Conservation (phyloP, 2,329 filamentous ascomycete genomes). For the Aspergillus pseudoglaucus region DNA sequence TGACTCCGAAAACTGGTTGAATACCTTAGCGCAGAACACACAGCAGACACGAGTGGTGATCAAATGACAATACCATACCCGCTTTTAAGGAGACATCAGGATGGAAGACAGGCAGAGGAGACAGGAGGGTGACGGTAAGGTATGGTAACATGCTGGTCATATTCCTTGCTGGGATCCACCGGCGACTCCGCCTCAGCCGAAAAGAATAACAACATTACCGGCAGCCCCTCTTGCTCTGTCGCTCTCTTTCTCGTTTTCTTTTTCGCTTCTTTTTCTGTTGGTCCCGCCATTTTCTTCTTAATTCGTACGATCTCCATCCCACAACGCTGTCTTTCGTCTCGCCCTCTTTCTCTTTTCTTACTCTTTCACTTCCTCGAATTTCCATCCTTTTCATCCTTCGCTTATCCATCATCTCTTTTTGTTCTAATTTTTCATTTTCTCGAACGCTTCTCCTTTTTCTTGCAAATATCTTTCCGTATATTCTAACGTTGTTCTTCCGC, state of each 20-base stretch:
- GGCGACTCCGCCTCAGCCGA: constrained; percentile 22
- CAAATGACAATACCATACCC: constrained; percentile 1
- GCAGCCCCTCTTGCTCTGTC: constrained; percentile 13
- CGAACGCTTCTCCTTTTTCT: not conserved
- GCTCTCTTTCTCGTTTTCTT: no score
- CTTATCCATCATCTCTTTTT: not conserved
- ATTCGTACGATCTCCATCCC: constrained; percentile 15
- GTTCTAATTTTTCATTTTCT: not conserved
- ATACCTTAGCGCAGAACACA: constrained; percentile 11
- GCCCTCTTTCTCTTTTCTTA: constrained; percentile 13
- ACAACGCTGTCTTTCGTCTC: constrained; percentile 9
- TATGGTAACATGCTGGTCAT: constrained; percentile 1
- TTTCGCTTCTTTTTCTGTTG: constrained; percentile 16
- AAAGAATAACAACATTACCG: constrained; percentile 12
- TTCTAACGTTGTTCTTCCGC: not conserved
- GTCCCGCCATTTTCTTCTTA: constrained; percentile 19
- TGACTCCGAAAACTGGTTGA: constrained; percentile 15
- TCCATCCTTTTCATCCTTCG: constrained; percentile 4
- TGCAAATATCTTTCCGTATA: no score
- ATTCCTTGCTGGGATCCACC: constrained; percentile 14
- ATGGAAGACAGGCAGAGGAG: not conserved
- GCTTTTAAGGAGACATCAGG: not conserved
- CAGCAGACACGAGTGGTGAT: not conserved
- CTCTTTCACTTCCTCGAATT: constrained; percentile 7
- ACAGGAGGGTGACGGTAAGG: not conserved